phyloP scores from a whole-genome alignment of 805 yeast species.

The Wickerhamiella kurtzmanii region DNA sequence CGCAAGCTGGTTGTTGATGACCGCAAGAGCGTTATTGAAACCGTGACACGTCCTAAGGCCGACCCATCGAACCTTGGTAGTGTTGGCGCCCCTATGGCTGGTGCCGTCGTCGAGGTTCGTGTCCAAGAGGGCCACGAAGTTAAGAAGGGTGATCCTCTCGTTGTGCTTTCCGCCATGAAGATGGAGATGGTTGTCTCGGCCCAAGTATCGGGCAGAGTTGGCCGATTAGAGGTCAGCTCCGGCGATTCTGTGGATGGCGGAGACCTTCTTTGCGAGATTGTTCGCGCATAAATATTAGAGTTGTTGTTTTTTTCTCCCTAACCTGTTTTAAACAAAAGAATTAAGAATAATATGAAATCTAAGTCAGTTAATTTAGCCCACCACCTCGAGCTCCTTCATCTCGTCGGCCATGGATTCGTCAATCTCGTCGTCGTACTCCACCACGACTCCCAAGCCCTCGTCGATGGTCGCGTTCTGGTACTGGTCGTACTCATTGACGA shows the following conservation, averaged over 20 bases:
- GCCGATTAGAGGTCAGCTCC: constrained; percentile 63
- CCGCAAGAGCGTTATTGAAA: constrained; percentile 72
- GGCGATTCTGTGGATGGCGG: constrained; percentile 94
- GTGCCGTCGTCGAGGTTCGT: constrained; percentile 90
- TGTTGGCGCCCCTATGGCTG: constrained; percentile 98
- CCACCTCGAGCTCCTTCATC: not conserved
- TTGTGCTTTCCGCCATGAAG: constrained; percentile 94
- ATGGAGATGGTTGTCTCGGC: constrained; percentile 99
- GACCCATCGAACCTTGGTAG: constrained; percentile 76
- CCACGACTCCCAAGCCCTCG: constrained; percentile 47
- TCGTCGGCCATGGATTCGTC: constrained; percentile 3
- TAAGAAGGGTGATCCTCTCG: constrained; percentile 91
- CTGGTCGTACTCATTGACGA: constrained; percentile 82
- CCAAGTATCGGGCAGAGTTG: constrained; percentile 73
- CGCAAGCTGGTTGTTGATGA: constrained; percentile 89
- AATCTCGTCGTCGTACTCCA: constrained; percentile 2
- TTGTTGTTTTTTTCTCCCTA: not conserved
- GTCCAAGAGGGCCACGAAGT: constrained; percentile 78
- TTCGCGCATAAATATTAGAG: constrained; percentile 7
- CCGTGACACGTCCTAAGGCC: constrained; percentile 81
- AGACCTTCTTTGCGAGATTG: constrained; percentile 63
- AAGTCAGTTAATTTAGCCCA: not conserved
- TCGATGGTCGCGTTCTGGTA: constrained; percentile 72
- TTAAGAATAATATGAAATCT: not conserved
- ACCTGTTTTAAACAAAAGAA: not conserved